phyloP scores from a whole-genome alignment of 1,139 yeast species.

The Kodamaea derodonti region DNA sequence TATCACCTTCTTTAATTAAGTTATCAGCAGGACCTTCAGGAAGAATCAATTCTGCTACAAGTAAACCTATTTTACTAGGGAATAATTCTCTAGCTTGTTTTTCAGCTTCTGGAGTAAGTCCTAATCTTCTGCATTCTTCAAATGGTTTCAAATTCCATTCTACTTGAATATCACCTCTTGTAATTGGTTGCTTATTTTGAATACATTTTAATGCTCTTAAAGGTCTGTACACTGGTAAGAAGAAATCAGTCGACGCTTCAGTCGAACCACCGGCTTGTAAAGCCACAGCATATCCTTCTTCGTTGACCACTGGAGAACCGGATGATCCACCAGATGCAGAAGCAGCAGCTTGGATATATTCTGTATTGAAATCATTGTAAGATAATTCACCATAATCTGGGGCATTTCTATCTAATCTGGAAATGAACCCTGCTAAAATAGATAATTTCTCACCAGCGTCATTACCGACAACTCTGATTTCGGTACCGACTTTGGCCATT shows the following conservation, averaged over 20 bases:
- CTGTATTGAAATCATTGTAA: conserved; percentile 94
- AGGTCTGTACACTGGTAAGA: conserved; percentile 81
- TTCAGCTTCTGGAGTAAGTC: conserved; percentile 75
- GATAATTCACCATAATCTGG: conserved; percentile 89
- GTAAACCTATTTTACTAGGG: conserved; percentile 75
- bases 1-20: conserved; percentile 79
- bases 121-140: conserved; percentile 87
- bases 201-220: conserved; percentile 75
- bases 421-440: conserved; percentile 83
- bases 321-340: conserved; percentile 94
- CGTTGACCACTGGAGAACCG: conserved; percentile 91
- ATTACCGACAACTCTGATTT: conserved; percentile 91
- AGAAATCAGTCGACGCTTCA: conserved; percentile 90
- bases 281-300: conserved; percentile 85
- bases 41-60: conserved; percentile 79
- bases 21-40: conserved; percentile 88
- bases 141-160: conserved; percentile 86
- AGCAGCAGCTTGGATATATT: conserved; percentile 95
- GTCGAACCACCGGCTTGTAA: conserved; percentile 92
- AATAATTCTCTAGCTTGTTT: conserved; percentile 60
- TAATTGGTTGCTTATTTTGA: conserved; percentile 54
- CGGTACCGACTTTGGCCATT: conserved; percentile 82
- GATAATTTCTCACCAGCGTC: conserved; percentile 95
- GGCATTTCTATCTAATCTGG: conserved; percentile 88
- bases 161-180: conserved; percentile 79